Evolutionary conservation across 345 rosid species (phyloP).

Genomic region (Eucalyptus sideroxylon): DNA sequence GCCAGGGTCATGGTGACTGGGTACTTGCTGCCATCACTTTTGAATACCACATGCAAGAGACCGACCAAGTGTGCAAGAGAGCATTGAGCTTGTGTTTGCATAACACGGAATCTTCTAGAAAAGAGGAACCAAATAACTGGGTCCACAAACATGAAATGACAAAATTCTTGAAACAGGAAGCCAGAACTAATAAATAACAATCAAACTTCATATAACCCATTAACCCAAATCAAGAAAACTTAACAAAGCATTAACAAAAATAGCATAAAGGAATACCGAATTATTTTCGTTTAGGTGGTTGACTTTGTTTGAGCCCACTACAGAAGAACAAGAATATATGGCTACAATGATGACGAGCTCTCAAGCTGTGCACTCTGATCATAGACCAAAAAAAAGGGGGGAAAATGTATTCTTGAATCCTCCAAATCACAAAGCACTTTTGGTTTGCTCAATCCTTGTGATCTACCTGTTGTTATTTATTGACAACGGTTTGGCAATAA

Average conservation of each 20-base stretch:
- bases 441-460: not conserved
- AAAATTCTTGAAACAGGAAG: not conserved
- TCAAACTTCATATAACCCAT: not conserved
- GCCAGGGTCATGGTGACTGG: not conserved
- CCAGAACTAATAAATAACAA: not conserved
- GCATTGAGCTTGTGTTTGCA: not conserved
- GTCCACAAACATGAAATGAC: not conserved
- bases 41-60: not conserved
- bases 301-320: not conserved
- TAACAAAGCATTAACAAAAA: not conserved
- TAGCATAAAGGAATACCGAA: not conserved
- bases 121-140: not conserved
- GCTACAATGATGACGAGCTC: not conserved
- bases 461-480: too few species aligned
- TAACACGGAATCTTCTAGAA: not conserved
- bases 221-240: not conserved
- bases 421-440: not conserved
- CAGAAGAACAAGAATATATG: not conserved
- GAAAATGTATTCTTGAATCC: not conserved
- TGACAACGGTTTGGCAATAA: not conserved
- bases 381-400: rapidly evolving
- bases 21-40: not conserved
- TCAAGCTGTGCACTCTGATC: not conserved
- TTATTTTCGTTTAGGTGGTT: not conserved
- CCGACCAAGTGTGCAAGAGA: not conserved